Evolutionary conservation across 176 grass and related monocot genomes (phyloP), one percentile per base, ranked within the genome.

Genomic region (Chloris gayana): DNA sequence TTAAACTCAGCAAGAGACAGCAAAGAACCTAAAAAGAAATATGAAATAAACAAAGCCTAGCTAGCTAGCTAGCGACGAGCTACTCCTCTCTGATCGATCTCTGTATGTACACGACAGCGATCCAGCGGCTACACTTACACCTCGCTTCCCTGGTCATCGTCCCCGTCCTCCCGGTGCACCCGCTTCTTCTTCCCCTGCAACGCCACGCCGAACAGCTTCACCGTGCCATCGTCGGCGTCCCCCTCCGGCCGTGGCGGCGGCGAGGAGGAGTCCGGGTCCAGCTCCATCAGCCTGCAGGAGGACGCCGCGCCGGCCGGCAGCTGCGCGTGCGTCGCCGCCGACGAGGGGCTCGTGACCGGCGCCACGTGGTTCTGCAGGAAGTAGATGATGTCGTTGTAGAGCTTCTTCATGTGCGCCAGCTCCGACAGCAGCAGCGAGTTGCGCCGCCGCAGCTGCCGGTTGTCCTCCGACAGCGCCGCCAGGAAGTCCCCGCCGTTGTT

Each of bases 331-430:
- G 37, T 57, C 67, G 67, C 42, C 12, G 50, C 35, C 24, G 73
- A 61, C 82, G 81, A 85, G 74, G 75, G 85, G 85, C 32, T 80
- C 9, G 83, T 25, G 37, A 82, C 73, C 10, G 94, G 69, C 58
- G 78, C 85, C 70, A 94, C 90, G 80, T 98, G 91, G 75, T 91
- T 92, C 80, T 98, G 92, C 64, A 98, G 79, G 88, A 98, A 98
- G 90, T 90, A 88, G 78, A 98, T 89, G 81, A 98, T 92, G 88
- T 94, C 95, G 77, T 87, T 92, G 83, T 98, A 98, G 41, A 98
- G 92, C 85, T 91, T 98, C 88, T 94, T 98, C 95, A 92, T 98
- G 88, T 91, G 95, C 12, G 89, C 83, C 64, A 98, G 90, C 81
- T 98, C 92, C 56, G 89, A 94, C 6, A 94, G 53, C 45, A 98